Base-by-base conservation (phyloP, 768 basidiomycete species). In the Galerina sulciceps region DNA sequence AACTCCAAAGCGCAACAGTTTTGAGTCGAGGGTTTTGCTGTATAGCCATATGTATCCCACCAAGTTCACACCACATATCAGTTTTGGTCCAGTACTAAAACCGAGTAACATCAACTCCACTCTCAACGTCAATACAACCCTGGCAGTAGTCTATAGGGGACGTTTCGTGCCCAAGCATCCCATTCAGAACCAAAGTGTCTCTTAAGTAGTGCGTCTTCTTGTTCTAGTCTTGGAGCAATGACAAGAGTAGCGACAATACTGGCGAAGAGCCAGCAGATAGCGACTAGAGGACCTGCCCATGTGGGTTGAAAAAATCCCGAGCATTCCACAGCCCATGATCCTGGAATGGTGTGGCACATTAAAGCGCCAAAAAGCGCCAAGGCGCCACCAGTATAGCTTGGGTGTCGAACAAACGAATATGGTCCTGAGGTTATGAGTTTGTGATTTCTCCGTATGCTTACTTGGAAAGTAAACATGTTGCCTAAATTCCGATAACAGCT, bases 101-200 rank as follows among this genome's bases (percentile, higher is more conserved):
- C 17, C 17, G 18, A 15, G 43, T 37, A 22, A 18, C 18, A n/a
- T 52, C 14, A 10, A 41, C 10, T 31, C 9, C 20, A 23, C 10
- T 14, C 10, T 22, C 3, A 6, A 10, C 8, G 15, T 49, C 34
- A 76, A 54, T 65, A 75, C 2, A 75, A 40, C 11, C 68, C 62
- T 3, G 77, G 76, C 20, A 78, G 52, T 17, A 79, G 56, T 34
- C 62, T 66, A 37, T 69, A 74, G 20, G 67, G 66, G 2, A 75
- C 73, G 13, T 43, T 50, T 5, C 35, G 45, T 3, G 69, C 72
- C 69, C 71, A 77, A 2, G 51, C 46, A 5, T 71, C 68, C 75
- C 76, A 78, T 35, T 73, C 64, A 11, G 65, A 43, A 10, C 71
- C 74, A 53, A 77, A 78, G 23, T 65, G 60, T 10, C 61, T 57